Evolutionary conservation across 768 basidiomycete genomes (phyloP).

Genomic region (Clitopilus passeckerianus): DNA sequence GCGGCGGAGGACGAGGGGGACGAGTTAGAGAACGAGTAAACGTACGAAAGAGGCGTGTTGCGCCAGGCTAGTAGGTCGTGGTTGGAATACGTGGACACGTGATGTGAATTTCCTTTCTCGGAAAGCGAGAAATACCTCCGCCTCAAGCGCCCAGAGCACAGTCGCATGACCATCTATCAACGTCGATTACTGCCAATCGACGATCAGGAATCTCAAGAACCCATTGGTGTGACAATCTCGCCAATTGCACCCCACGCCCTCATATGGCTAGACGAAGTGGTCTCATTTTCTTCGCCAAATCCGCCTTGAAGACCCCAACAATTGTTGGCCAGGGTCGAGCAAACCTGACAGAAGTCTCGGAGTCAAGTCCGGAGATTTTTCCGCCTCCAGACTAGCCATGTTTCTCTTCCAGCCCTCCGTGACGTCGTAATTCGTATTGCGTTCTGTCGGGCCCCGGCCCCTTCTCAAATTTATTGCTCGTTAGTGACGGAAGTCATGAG

Average conservation of each 20-base stretch:
- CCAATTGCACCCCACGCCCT: background rate
- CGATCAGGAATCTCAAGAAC: background rate
- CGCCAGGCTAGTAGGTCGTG: slow-evolving; percentile 6
- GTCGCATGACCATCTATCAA: background rate
- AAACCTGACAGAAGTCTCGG: background rate
- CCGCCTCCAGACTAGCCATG: background rate
- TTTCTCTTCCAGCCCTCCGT: background rate
- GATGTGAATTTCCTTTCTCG: slow-evolving; percentile 10
- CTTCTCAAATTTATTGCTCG: background rate
- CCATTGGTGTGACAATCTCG: background rate
- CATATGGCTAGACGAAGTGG: no score
- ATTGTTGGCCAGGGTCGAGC: background rate
- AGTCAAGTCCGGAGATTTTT: background rate
- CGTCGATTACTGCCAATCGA: background rate
- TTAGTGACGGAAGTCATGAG: background rate
- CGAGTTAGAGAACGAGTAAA: slow-evolving; percentile 12
- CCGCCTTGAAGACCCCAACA: background rate
- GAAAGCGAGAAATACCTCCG: slow-evolving; percentile 7
- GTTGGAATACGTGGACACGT: slow-evolving; percentile 17
- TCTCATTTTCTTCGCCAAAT: background rate
- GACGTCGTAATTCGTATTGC: background rate
- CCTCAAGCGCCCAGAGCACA: background rate
- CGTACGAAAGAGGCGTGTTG: slow-evolving; percentile 18
- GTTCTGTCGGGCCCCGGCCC: background rate
- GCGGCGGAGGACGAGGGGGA: slow-evolving; percentile 9